Base-by-base conservation (phyloP, 208 protist species). In the Leishmania lainsoni region DNA sequence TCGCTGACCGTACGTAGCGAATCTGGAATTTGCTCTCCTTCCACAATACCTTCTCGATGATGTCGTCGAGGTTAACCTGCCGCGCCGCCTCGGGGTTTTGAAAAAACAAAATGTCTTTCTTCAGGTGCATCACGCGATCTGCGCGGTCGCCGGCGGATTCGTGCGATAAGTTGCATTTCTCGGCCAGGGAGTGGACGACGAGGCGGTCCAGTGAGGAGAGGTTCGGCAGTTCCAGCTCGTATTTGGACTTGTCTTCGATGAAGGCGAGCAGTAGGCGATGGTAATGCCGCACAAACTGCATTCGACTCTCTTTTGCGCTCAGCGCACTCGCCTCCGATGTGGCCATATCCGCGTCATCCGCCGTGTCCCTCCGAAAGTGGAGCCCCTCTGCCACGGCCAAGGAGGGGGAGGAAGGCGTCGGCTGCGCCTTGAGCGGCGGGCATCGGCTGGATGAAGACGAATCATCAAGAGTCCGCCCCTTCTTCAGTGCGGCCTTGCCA, bases 131-230 rank as follows among this genome's bases (percentile, higher is more conserved):
- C 52, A 86, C 86, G 39, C 95, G 90, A 49, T 87, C 63, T 5
- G 82, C 73, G 35, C 88, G 87, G 2, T 70, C 52, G 17, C 93
- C 93, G 48, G 71, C 80, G 16, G 91, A 96, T 48, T 93, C 83
- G 81, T 98, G 95, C 3, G 88, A 89, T 17, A 98, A 84, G 69
- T 97, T 97, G 88, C 94, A 97, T 75, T 87, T 86, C 86, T 97
- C 90, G 4, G 94, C 95, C 22, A 98, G 76, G 12, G 61, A 79
- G 81, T 98, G 95, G 39, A 98, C 85, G 54, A 93, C 91, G 17
- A 89, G 75, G 48, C 95, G 91, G 80, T 97, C 95, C 74, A 94
- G 92, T 17, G 85, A 84, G 61, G 73, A 90, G 52, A 97, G 83
- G 71, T 95, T 78, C 12, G 93, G 91, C 73, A 96, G 74, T 72